Base-by-base conservation (phyloP, 495 filamentous ascomycete genomes). In the Aspergillus olivimuriae region DNA sequence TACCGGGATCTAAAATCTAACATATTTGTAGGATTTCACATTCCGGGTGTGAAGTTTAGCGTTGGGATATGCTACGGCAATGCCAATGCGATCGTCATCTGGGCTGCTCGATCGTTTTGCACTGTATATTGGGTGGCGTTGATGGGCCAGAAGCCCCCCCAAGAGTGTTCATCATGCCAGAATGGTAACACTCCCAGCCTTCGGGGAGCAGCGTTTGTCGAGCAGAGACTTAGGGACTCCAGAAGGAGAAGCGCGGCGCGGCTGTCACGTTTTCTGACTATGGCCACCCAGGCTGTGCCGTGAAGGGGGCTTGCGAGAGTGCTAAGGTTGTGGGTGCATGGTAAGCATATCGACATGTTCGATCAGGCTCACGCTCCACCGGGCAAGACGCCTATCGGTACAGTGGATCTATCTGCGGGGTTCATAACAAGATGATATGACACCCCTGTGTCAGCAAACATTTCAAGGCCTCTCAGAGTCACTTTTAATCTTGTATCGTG, bases 1-100 rank as follows among this genome's bases (percentile, higher is more conserved):
- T 4, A 68, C 46, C n/a, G 69, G 43, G 19, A 71, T 51, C 47
- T 69, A 65, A 41, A 66, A 68, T 2, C 61, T 64, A 8, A 71
- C 63, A 42, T 63, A 56, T 4, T 24, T 21, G 3, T 14, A 35
- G 4, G 20, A 16, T 0, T 14, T 4, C 4, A 55, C 39, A 21
- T 57, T 51, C 56, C 49, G 53, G 0, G 14, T 22, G 17, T 26
- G 2, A 14, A 51, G 19, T 11, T 17, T 1, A 4, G 15, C 4
- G 4, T 11, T 4, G 2, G 37, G 33, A 3, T n/a, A 7, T 8
- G 18, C 11, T 4, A 1, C 11, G 19, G 32, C 42, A 15, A 12
- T 11, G 1, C 6, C 10, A 16, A 37, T 37, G 2, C 34, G 18
- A 28, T 28, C 24, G 24, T 6, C 11, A 28, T 28, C 24, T 28